Conservation (phyloP, 2,329 filamentous ascomycete genomes). For the Fusarium sp. region DNA sequence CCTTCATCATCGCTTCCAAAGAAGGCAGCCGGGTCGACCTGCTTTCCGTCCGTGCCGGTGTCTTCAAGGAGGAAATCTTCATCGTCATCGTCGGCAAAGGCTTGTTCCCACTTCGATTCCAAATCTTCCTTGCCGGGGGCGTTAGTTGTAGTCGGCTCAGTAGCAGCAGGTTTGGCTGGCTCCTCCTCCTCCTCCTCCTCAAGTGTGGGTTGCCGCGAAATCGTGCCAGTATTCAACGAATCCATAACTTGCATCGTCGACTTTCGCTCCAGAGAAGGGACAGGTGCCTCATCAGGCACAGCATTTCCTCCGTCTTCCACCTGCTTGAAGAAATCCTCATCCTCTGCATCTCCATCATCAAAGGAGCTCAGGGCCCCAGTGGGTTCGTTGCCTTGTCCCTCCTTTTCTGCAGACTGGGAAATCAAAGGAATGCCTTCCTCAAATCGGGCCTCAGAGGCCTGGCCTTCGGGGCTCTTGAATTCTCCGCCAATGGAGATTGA, state of each 20-base stretch:
- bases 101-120: slow-evolving; percentile 85
- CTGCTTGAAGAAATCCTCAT: slow-evolving; percentile 73
- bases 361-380: slow-evolving; percentile 50
- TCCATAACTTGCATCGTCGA: slow-evolving; percentile 76
- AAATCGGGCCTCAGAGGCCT: slow-evolving; percentile 68
- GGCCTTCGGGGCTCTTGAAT: slow-evolving; percentile 53
- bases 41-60: slow-evolving; percentile 53
- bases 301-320: slow-evolving; percentile 51
- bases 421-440: slow-evolving; percentile 78
- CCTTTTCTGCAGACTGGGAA: slow-evolving; percentile 46
- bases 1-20: slow-evolving; percentile 89
- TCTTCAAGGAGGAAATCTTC: slow-evolving; percentile 74
- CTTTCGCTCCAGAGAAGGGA: slow-evolving; percentile 69
- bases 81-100: slow-evolving; percentile 80
- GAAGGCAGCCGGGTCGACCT: slow-evolving; percentile 72
- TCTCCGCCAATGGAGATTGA: slow-evolving; percentile 59
- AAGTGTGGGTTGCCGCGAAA: slow-evolving; percentile 46
- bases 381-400: slow-evolving; percentile 24
- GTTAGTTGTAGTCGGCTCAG: slow-evolving; percentile 38
- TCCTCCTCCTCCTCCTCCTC: slow-evolving; percentile 47
- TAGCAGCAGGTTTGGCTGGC: slow-evolving; percentile 22
- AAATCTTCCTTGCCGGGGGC: slow-evolving; percentile 68
- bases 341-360: slow-evolving; percentile 60
- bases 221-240: slow-evolving; percentile 54
- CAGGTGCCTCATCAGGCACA: slow-evolving; percentile 13